Evolutionary conservation across 2,329 filamentous ascomycete species (phyloP).

Genomic region (Tolypocladium endophyticum): DNA sequence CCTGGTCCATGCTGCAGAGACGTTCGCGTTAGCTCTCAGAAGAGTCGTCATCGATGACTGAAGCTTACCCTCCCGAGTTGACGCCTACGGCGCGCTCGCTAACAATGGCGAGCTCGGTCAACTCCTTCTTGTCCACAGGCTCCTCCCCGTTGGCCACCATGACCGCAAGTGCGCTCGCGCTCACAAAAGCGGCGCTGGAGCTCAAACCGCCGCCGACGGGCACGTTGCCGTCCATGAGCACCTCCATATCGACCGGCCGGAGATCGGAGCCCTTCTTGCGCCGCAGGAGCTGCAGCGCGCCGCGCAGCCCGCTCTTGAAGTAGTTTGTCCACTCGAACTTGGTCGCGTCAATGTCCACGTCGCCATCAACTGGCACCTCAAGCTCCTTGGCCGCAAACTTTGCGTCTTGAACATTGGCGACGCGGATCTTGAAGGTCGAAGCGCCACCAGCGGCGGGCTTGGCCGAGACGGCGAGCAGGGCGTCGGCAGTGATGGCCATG

Average conservation of each 20-base stretch:
- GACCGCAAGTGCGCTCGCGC: slow-evolving; percentile 77
- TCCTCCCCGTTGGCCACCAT: slow-evolving; percentile 74
- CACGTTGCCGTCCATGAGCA: slow-evolving; percentile 84
- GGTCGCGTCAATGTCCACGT: slow-evolving; percentile 72
- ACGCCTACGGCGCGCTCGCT: slow-evolving; percentile 91
- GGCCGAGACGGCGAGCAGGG: slow-evolving; percentile 68
- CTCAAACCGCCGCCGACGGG: slow-evolving; percentile 86
- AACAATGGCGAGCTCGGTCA: slow-evolving; percentile 88
- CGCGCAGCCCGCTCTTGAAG: slow-evolving; percentile 84
- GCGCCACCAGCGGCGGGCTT: slow-evolving; percentile 36
- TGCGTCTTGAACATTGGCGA: slow-evolving; percentile 66
- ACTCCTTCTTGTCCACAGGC: slow-evolving; percentile 76
- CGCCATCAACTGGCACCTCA: slow-evolving; percentile 49
- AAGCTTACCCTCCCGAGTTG: slow-evolving; percentile 77
- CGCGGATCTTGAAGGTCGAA: slow-evolving; percentile 56
- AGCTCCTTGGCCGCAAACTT: slow-evolving; percentile 73
- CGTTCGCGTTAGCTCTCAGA: background rate
- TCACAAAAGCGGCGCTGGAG: slow-evolving; percentile 90
- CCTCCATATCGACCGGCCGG: slow-evolving; percentile 63
- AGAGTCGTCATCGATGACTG: background rate
- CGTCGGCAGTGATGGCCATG: slow-evolving; percentile 89
- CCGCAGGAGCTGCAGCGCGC: slow-evolving; percentile 68
- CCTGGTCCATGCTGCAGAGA: slow-evolving; percentile 76
- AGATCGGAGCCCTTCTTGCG: slow-evolving; percentile 53
- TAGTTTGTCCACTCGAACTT: slow-evolving; percentile 96